Conservation (phyloP, 1,139 yeast species). For the Debaryomyces robertsiae region DNA sequence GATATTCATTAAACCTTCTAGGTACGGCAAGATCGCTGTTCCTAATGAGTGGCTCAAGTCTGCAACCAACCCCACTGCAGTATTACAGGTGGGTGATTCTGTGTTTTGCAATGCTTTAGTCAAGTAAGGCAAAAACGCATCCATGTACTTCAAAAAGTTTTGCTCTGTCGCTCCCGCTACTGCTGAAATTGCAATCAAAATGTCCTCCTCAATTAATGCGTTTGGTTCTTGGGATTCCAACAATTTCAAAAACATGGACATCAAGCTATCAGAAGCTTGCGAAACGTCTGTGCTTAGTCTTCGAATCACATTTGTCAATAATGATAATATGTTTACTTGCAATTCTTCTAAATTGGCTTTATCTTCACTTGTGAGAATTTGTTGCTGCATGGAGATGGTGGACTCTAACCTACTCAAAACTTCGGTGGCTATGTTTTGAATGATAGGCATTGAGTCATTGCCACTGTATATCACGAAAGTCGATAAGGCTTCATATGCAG, state of each 20-base stretch:
- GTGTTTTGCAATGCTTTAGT: conserved; percentile 77
- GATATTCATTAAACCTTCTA: conserved; percentile 78
- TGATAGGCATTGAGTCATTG: conserved; percentile 65
- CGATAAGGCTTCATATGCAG: conserved; percentile 92
- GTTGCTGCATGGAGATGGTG: conserved; percentile 57
- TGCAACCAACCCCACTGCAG: conserved; percentile 96
- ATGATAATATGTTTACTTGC: conserved; percentile 83
- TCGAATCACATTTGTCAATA: conserved; percentile 85
- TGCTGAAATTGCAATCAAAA: conserved; percentile 88
- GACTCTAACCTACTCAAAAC: conserved; percentile 71
- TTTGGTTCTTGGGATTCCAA: conserved; percentile 62
- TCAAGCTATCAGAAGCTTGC: conserved; percentile 76
- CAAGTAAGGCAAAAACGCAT: conserved; percentile 78
- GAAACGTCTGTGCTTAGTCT: conserved; percentile 70
- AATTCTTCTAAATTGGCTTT: conserved; percentile 81
- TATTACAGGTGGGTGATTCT: conserved; percentile 78
- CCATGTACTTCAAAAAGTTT: conserved; percentile 74
- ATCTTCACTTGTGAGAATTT: conserved; percentile 65
- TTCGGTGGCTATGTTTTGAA: conserved; percentile 74
- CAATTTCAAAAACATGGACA: conserved; percentile 78
- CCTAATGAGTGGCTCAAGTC: conserved; percentile 94
- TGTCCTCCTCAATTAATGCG: conserved; percentile 90
- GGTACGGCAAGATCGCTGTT: conserved; percentile 66
- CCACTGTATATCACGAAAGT: conserved; percentile 78
- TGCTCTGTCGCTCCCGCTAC: conserved; percentile 78